phyloP scores from a whole-genome alignment of 768 basidiomycete genomes.

The Russula olivacea region DNA sequence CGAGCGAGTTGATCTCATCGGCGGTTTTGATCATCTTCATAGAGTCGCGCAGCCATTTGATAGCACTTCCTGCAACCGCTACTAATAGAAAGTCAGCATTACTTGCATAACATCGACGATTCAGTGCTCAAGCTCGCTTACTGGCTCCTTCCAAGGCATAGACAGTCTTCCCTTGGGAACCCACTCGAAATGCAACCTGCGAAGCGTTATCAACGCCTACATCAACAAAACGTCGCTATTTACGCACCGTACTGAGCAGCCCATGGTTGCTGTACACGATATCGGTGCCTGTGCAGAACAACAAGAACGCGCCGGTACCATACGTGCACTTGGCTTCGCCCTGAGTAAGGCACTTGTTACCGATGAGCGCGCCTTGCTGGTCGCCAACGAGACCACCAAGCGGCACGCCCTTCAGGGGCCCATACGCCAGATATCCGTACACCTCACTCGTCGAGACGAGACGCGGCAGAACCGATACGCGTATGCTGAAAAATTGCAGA shows the following conservation, averaged over 20 bases:
- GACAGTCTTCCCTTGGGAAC: slow-evolving; percentile 66
- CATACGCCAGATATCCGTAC: slow-evolving; percentile 71
- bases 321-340: slow-evolving; percentile 99
- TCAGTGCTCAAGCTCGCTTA: slow-evolving; percentile 37
- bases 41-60: slow-evolving; percentile 95
- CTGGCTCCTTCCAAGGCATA: slow-evolving; percentile 95
- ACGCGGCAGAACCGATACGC: slow-evolving; percentile 69
- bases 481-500: slow-evolving; percentile 81
- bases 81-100: slow-evolving; percentile 40
- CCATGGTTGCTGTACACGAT: slow-evolving; percentile 84
- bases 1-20: slow-evolving; percentile 78
- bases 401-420: slow-evolving; percentile 65
- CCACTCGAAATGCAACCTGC: slow-evolving; percentile 86
- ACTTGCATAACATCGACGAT: neutral
- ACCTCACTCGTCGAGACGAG: slow-evolving; percentile 91
- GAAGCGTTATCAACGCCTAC: neutral
- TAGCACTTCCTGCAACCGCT: slow-evolving; percentile 90
- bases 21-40: slow-evolving; percentile 78
- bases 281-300: slow-evolving; percentile 89
- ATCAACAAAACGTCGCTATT: neutral
- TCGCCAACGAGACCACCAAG: slow-evolving; percentile 96
- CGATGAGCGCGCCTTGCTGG: slow-evolving; percentile 94
- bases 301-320: slow-evolving; percentile 92
- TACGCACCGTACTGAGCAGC: slow-evolving; percentile 74
- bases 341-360: slow-evolving; percentile 87